A percentile compares a stretch with the other conserved stretches of the same genome.
Evolutionary conservation across 306 rosid species (phyloP).

Genomic region (Macrotyloma uniflorum): DNA sequence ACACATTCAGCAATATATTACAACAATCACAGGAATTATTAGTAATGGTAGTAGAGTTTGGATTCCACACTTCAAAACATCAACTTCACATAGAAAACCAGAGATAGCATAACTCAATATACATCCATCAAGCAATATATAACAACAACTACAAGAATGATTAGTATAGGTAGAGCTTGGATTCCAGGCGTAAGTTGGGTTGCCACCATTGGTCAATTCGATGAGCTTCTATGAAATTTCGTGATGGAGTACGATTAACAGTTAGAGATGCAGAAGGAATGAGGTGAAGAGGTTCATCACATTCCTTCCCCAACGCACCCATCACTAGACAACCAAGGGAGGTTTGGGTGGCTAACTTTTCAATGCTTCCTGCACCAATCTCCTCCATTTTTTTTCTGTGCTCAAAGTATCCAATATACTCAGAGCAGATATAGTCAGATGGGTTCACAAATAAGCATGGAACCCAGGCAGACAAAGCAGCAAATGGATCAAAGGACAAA

Average conservation of each 20-base stretch:
- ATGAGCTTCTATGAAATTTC: slow-evolving; percentile 75
- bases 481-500: slow-evolving; percentile 53
- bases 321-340: slow-evolving; percentile 65
- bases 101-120: too few species aligned
- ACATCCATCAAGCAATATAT: background rate
- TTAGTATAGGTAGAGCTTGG: slow-evolving; percentile 58
- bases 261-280: slow-evolving; percentile 82
- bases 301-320: slow-evolving; percentile 68
- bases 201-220: slow-evolving; percentile 98
- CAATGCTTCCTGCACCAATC: slow-evolving; percentile 74
- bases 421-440: slow-evolving; percentile 66
- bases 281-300: slow-evolving; percentile 72
- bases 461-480: slow-evolving; percentile 64
- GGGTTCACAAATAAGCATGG: slow-evolving; percentile 85
- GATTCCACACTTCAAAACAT: too few species aligned
- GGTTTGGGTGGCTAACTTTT: slow-evolving; percentile 75
- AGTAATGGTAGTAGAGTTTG: too few species aligned
- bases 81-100: too few species aligned
- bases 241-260: slow-evolving; percentile 48
- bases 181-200: slow-evolving; percentile 50
- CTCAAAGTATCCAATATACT: slow-evolving; percentile 82
- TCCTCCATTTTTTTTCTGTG: slow-evolving; percentile 83
- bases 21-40: too few species aligned
- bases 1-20: background rate
- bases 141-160: background rate